These are phyloP conservation scores for Neonectria neomacrospora DNA, from an alignment of 2,329 filamentous ascomycete species.

Conservation along the genomic window DNA sequence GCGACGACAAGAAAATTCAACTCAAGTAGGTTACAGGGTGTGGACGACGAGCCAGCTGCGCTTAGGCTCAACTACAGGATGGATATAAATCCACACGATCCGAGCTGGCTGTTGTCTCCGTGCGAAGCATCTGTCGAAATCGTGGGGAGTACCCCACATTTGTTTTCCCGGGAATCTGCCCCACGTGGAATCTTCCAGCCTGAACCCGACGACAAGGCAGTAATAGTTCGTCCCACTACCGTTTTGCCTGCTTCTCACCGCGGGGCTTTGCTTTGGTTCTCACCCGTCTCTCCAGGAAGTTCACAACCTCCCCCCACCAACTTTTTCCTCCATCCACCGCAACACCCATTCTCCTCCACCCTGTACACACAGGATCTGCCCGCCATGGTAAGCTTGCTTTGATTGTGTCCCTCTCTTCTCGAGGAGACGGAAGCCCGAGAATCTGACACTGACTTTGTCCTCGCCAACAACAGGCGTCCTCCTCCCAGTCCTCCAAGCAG, in stretches of 20 bases:
- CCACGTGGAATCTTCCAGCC: constrained; percentile 46
- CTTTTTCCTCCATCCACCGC: constrained; percentile 9
- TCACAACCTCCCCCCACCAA: constrained; percentile 1
- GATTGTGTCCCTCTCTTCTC: no score
- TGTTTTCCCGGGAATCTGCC: constrained; percentile 26
- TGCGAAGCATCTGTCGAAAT: not conserved
- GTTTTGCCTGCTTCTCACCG: constrained; percentile 11
- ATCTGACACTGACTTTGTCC: constrained; percentile 14
- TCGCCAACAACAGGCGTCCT: constrained; percentile 44
- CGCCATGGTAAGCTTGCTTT: constrained; percentile 22
- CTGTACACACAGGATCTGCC: not conserved
- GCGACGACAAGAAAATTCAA: not conserved
- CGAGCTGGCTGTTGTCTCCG: not conserved
- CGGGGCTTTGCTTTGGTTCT: constrained; percentile 19
- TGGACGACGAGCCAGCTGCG: not conserved
- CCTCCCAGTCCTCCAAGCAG: constrained; percentile 69
- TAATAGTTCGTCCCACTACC: constrained; percentile 20
- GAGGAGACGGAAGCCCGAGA: not conserved
- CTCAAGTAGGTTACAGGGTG: not conserved
- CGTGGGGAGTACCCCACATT: constrained; percentile 30
- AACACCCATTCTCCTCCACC: not conserved
- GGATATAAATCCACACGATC: not conserved
- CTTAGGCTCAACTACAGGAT: not conserved
- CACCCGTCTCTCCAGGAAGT: constrained; percentile 19
- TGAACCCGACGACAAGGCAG: constrained; percentile 10